Percentiles rank a stretch among this genome's conserved stretches.
Evolutionary conservation across 805 yeast species (phyloP).

Genomic region (Teunomyces stri): DNA sequence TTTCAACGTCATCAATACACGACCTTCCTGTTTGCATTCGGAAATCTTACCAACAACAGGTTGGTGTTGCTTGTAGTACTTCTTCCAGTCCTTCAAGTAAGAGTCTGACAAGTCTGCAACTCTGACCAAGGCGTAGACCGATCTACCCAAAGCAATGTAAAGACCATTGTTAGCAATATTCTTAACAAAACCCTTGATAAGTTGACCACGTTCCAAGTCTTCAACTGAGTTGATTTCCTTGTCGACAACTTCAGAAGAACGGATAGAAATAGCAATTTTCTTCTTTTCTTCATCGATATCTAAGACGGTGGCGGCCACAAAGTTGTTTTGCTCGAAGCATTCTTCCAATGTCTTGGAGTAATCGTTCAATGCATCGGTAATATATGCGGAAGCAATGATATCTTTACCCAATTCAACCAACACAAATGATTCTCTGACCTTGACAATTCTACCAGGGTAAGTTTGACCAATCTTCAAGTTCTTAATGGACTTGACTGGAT

Average conservation of each 20-base stretch:
- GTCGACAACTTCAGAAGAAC: constrained; percentile 53
- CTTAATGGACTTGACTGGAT: constrained; percentile 37
- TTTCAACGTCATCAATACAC: constrained; percentile 75
- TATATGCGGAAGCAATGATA: constrained; percentile 61
- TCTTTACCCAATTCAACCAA: constrained; percentile 67
- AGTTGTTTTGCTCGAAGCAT: constrained; percentile 49
- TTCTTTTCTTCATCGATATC: constrained; percentile 47
- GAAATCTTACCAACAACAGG: constrained; percentile 71
- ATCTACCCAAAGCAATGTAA: constrained; percentile 71
- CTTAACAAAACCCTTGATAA: constrained; percentile 79
- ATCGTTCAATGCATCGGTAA: constrained; percentile 76
- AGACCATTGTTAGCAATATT: constrained; percentile 73
- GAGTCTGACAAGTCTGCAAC: constrained; percentile 80
- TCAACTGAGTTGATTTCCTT: constrained; percentile 44
- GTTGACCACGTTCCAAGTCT: constrained; percentile 65
- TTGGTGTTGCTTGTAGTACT: constrained; percentile 67
- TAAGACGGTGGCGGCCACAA: constrained; percentile 55
- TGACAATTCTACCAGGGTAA: constrained; percentile 62
- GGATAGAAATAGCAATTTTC: constrained; percentile 62
- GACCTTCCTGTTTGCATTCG: constrained; percentile 57
- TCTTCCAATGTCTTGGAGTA: constrained; percentile 53
- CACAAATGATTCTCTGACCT: constrained; percentile 57
- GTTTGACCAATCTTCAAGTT: constrained; percentile 55
- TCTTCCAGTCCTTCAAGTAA: constrained; percentile 85
- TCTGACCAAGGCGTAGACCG: constrained; percentile 74